A percentile compares a stretch with the other conserved stretches of the same genome.
Evolutionary conservation across 441 rosid genomes (phyloP).

Genomic region (Adansonia madagascariensis): DNA sequence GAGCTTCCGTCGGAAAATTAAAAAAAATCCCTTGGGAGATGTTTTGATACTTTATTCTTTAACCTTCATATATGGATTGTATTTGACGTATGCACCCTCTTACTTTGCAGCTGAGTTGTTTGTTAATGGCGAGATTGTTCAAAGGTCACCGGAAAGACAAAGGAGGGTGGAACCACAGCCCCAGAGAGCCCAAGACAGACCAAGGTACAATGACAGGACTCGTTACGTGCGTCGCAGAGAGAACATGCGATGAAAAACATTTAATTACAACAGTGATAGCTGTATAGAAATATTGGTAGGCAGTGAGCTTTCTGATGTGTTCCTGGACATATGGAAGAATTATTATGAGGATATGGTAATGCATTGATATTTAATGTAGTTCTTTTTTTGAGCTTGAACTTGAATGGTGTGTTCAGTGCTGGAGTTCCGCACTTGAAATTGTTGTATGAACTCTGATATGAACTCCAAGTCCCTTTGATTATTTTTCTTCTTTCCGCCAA

Average conservation of each 20-base stretch:
- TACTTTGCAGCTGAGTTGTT: conserved; percentile 75
- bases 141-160: conserved; percentile 90
- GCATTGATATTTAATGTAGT: neutral
- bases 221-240: conserved; percentile 79
- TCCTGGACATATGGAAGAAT: neutral
- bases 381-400: neutral
- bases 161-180: conserved; percentile 92
- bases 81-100: neutral
- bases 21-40: too few species aligned
- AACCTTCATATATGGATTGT: neutral
- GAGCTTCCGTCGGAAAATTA: too few species aligned
- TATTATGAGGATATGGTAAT: neutral
- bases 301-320: neutral
- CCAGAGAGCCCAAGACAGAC: conserved; percentile 86
- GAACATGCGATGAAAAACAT: conserved; percentile 46
- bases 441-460: neutral
- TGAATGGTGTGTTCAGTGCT: neutral
- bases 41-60: too few species aligned
- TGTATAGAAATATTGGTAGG: conserved; percentile 23
- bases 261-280: neutral
- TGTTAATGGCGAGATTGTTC: conserved; percentile 95
- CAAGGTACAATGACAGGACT: conserved; percentile 94
- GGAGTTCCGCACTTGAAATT: neutral
- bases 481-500: neutral
- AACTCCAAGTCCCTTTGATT: neutral